Conservation (phyloP, 2,329 filamentous ascomycete genomes). For the Ascochyta koolunga region DNA sequence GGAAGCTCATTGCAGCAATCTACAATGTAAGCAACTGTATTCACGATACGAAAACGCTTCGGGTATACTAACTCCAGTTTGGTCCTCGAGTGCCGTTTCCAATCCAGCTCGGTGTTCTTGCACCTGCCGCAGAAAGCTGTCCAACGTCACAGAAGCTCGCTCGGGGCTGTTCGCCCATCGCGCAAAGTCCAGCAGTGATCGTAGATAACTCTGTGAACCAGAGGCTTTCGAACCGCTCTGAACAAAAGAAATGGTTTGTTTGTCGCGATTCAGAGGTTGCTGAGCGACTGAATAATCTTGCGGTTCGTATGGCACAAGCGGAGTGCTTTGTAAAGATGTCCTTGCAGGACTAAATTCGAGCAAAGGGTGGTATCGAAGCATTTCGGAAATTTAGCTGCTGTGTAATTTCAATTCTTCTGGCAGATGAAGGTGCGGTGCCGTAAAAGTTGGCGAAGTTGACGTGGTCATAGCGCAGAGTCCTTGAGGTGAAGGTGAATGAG, state of each 20-base stretch:
- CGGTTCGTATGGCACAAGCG: not conserved
- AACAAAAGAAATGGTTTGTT: not conserved
- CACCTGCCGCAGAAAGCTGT: not conserved
- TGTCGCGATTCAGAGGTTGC: too few relatives aligned
- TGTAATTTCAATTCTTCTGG: not conserved
- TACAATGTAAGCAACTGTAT: not conserved
- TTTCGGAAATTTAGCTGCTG: not conserved
- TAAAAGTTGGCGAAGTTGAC: not conserved
- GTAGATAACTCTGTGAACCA: not conserved
- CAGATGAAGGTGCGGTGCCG: not conserved
- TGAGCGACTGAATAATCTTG: not conserved
- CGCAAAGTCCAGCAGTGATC: not conserved
- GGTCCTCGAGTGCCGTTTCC: not conserved
- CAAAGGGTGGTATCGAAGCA: not conserved
- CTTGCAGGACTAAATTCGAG: not conserved
- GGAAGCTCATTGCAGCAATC: not conserved
- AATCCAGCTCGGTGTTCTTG: not conserved
- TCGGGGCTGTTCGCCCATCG: not conserved
- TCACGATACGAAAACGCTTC: not conserved
- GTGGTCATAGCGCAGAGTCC: not conserved
- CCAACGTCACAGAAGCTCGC: not conserved
- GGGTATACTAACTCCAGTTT: not conserved
- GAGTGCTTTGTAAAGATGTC: not conserved
- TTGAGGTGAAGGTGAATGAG: not conserved
- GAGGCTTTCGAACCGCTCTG: not conserved